These are phyloP conservation scores for Barnettozyma salicaria DNA, from an alignment of 805 yeast genomes.

Conservation along the genomic window DNA sequence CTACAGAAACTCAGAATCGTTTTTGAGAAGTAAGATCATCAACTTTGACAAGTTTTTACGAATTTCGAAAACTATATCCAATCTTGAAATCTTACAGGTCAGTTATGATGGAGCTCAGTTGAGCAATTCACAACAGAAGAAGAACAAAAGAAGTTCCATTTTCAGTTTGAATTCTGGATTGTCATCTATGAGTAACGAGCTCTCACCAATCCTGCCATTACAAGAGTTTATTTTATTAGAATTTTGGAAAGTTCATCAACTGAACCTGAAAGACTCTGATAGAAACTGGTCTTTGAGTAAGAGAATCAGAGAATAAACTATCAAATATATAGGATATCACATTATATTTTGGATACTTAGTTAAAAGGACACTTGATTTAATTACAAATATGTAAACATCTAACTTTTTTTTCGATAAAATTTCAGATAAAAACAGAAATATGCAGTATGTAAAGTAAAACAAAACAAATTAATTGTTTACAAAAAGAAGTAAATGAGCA, in stretches of 20 bases:
- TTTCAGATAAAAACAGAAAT: too few relatives aligned
- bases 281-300: constrained; percentile 72
- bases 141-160: constrained; percentile 23
- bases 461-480: too few relatives aligned
- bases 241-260: constrained; percentile 61
- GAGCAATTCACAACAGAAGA: constrained; percentile 14
- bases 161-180: constrained; percentile 22
- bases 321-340: background rate
- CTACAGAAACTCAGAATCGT: constrained; percentile 51
- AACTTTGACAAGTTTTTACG: constrained; percentile 71
- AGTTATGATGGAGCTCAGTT: constrained; percentile 35
- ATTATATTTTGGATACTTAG: too few relatives aligned
- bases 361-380: background rate
- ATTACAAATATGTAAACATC: background rate
- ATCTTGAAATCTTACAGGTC: constrained; percentile 62
- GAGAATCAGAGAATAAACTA: constrained; percentile 9
- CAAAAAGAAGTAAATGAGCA: too few relatives aligned
- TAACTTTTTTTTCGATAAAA: too few relatives aligned
- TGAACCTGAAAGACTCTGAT: constrained; percentile 55
- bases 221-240: constrained; percentile 57
- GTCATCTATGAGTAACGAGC: constrained; percentile 18
- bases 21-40: constrained; percentile 44
- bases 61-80: constrained; percentile 59
- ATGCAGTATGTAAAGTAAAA: background rate
- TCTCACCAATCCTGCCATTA: constrained; percentile 30